Evolutionary conservation across 495 filamentous ascomycete genomes (phyloP), one percentile per base, ranked within the genome.

Genomic region (Lophium mytilinum): DNA sequence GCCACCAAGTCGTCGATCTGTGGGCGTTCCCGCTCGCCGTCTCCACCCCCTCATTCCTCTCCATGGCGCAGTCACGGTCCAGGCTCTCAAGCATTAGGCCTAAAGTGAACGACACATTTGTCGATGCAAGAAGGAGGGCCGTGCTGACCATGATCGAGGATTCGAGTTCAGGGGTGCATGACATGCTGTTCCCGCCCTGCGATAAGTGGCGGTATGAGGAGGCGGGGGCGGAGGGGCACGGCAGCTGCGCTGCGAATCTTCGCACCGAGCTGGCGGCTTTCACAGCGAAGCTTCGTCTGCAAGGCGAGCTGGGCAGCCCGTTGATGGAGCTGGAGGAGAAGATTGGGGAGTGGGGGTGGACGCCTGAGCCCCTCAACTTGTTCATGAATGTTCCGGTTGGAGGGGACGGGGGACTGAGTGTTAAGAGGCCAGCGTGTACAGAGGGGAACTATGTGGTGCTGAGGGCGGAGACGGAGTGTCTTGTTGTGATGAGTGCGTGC

Each of bases 311-410:
- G 10, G 10, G 10, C 10, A 5, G 34, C 6, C 14, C 53, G 4
- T 40, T 56, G 19, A 17, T 7, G 11, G 42, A 56, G 36, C 14
- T 56, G 41, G 42, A 56, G 12, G 43, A 34, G 42, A 56, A n/a
- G 18, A 50, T 56, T 12, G 33, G 41, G 12, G n/a, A 4, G 33
- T 56, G 43, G 53, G 43, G 43, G 3, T 56, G 53, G 53, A 56
- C 53, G 17, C 53, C 53, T 8, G 53, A 56, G 34, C 53, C 43
- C 7, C 34, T 56, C 21, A 56, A 56, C 49, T 21, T 56, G 45
- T 56, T 56, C 24, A 56, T 56, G 53, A 56, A 50, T 50, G 53
- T 56, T 9, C 42, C 42, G 10, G 41, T 50, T 14, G 49, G 49
- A 10, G 30, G 45, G n/a, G 11, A 24, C 7, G 53, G 42, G 19